Conservation (phyloP, 768 basidiomycete species). For the Rubroboletus satanas region DNA sequence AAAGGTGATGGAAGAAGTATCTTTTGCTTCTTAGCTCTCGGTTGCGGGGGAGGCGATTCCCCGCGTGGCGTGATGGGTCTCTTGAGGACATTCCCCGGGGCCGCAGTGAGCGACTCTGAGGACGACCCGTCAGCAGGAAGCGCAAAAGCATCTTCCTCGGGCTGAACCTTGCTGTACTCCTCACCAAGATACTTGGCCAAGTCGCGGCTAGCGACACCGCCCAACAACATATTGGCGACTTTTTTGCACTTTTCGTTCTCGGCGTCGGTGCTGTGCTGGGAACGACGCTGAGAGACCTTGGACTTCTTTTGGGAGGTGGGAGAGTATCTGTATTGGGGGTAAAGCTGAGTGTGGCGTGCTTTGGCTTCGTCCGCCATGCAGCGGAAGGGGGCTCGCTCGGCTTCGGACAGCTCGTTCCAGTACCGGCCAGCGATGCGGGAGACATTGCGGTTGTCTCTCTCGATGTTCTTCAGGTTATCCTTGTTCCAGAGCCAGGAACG, state of each 20-base stretch:
- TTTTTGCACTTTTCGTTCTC: constrained; percentile 39
- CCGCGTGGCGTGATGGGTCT: constrained; percentile 1
- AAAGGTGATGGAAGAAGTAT: not conserved
- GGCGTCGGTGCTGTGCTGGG: constrained; percentile 26
- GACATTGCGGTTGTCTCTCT: constrained; percentile 70
- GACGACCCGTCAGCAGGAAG: not conserved
- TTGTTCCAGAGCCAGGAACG: constrained; percentile 63
- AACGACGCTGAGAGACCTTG: constrained; percentile 33
- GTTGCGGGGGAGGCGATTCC: constrained; percentile 4
- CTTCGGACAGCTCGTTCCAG: constrained; percentile 56
- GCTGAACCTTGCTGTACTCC: not conserved
- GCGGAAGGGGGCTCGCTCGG: constrained; percentile 46
- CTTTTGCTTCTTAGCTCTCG: constrained; percentile 8
- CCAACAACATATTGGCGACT: constrained; percentile 35
- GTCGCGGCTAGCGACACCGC: constrained; percentile 33
- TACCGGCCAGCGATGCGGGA: constrained; percentile 64
- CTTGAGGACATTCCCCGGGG: constrained; percentile 5
- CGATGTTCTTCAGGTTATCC: constrained; percentile 46
- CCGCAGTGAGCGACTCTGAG: not conserved
- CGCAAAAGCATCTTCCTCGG: not conserved
- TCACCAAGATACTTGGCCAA: constrained; percentile 22
- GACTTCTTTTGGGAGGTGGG: constrained; percentile 38
- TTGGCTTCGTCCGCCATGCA: constrained; percentile 46
- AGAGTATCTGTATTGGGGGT: constrained; percentile 63
- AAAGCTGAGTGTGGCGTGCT: constrained; percentile 42